Base-by-base conservation (phyloP, 805 yeast species). In the Lachancea nothofagi region DNA sequence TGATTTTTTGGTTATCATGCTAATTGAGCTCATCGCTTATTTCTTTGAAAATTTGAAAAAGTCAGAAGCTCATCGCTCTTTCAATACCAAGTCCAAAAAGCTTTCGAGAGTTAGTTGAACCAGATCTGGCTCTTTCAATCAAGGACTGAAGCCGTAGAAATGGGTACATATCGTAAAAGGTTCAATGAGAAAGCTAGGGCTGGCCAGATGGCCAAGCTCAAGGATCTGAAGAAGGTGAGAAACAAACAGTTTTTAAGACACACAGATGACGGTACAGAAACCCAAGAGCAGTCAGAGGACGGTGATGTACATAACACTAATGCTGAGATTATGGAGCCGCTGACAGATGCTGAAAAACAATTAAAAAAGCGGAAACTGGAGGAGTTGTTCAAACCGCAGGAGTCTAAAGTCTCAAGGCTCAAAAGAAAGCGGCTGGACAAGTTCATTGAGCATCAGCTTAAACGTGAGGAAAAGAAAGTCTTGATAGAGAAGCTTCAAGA, bases 371-470 rank as follows among this genome's bases (percentile, higher is more conserved):
- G 90, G 36, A 75, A 74, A 46, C 55, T 89, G 33, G 76, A 79
- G 43, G 72, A 76, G 20, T 61, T 78, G 6, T 67, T 83, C 41
- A 61, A 70, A 20, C 80, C 85, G 31, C 67, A 74, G 40, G 90
- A 85, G 43, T 55, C 79, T 10, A 87, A 87, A 54, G 61, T 84
- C 26, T 78, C 89, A 0, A 67, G 77, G 36, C 73, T 81, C 35
- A 83, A 90, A 67, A 75, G 71, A 69, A 74, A 77, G 83, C 65
- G 97, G 42, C 65, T 90, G 31, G 97, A 90, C 46, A 90, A 90
- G 61, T 90, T 87, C 61, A 87, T 90, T 27, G 95, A 88, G 43
- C 95, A 85, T 63, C 96, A 88, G 58, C 56, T 88, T 50, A 83
- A 82, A 53, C 69, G 94, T 55, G 95, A 90, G 59, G 97, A 90